Evolutionary conservation across 2,329 filamentous ascomycete species (phyloP).

Genomic region (Ciborinia camelliae): DNA sequence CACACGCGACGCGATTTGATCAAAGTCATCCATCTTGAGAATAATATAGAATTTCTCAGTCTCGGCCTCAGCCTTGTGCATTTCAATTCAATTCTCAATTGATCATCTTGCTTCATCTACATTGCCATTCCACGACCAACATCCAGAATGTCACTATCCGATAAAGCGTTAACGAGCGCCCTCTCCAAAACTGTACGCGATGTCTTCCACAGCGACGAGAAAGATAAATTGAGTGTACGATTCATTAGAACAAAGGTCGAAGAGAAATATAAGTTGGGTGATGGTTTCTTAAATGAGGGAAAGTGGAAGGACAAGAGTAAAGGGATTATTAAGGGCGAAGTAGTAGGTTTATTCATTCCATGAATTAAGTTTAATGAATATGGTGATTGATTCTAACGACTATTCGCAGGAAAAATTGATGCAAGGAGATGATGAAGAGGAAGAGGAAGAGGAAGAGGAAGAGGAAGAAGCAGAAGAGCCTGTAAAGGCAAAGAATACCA

Average conservation of each 20-base stretch:
- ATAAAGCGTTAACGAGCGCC: conserved; percentile 23
- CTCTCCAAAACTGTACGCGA: conserved; percentile 19
- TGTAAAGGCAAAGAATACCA: conserved; percentile 31
- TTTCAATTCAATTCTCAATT: not conserved
- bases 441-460: conserved; percentile 17
- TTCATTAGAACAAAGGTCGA: conserved; percentile 53
- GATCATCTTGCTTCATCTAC: not conserved
- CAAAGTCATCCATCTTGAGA: not conserved
- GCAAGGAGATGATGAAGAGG: conserved; percentile 23
- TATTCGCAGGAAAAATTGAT: conserved; percentile 17
- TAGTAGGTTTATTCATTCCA: conserved; percentile 43
- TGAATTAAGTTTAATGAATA: not conserved
- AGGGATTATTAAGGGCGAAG: conserved; percentile 50
- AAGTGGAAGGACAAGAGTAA: conserved; percentile 61
- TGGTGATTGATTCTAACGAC: not conserved
- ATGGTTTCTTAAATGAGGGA: conserved; percentile 48
- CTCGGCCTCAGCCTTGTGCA: not conserved
- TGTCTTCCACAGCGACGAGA: conserved; percentile 18
- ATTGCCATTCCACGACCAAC: not conserved
- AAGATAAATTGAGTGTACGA: conserved; percentile 53
- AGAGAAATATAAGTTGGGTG: conserved; percentile 46
- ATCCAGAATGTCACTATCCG: conserved; percentile 24
- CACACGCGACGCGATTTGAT: conserved; percentile 19
- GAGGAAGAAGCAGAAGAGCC: conserved; percentile 46
- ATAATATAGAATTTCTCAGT: not conserved